Base-by-base conservation (phyloP, 768 basidiomycete genomes). In the Termitomyces titanicus region DNA sequence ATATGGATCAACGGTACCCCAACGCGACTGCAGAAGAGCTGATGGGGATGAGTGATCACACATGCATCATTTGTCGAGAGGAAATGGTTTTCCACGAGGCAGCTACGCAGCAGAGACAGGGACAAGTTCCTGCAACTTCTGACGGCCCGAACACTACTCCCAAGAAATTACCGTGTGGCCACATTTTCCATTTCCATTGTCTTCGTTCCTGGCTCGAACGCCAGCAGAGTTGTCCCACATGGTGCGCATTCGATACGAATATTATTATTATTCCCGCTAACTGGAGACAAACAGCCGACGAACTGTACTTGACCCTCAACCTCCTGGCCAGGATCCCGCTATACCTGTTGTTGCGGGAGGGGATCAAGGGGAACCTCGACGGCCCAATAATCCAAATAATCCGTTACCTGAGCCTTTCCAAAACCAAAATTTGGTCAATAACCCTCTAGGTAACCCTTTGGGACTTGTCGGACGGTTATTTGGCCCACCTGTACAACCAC, bases 221-320 rank as follows among this genome's bases (percentile, higher is more conserved):
- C 42, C 97, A 99, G 69, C 97, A 98, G 70, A 98, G 92, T 63
- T 99, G 97, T 69, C 97, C 97, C 1, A 99, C 97, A 39, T 99
- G 96, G 96, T 96, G 47, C 70, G 87, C 70, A 33, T 20, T 54
- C 47, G 22, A 37, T 15, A 29, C 4, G 31, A 40, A 22, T 40
- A 13, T 37, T 13, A 55, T 63, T 34, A 37, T 39, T 17, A 27
- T 53, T 34, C 42, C 52, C 51, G 53, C 57, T 63, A 39, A 61
- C 55, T 54, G 48, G 53, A 50, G 25, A 39, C 33, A 5, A 44
- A 45, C 54, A 92, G 91, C 66, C 89, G 91, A 51, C 83, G 88
- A 42, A 87, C 84, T 39, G 91, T 93, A 4, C 72, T 92, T 24
- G 89, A 92, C 29, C 73, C 72, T 34, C 62, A 69, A 59, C 67